A percentile compares a stretch with the other conserved stretches of the same genome.
Evolutionary conservation across 73 alveolate genomes (phyloP).

Genomic region (Tetrahymena malaccensis): DNA sequence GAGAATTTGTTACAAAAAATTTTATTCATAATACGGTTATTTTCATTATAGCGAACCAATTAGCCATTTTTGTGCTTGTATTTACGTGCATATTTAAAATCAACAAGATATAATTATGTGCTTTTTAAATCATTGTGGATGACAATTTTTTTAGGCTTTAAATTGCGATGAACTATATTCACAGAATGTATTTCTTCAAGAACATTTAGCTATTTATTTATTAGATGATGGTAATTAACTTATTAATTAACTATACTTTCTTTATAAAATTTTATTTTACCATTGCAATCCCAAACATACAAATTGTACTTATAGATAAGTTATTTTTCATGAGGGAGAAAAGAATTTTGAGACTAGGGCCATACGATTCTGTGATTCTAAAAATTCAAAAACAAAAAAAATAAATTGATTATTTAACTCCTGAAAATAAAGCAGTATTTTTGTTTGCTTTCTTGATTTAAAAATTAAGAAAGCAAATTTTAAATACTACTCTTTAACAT

Average conservation of each 20-base stretch:
- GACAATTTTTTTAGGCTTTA: not conserved
- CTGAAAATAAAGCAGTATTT: not conserved
- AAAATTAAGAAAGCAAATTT: not conserved
- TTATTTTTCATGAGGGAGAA: not conserved
- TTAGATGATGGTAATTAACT: not conserved
- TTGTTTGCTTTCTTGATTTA: not conserved
- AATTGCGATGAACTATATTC: not conserved
- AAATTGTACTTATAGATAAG: not conserved
- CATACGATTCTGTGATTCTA: not conserved
- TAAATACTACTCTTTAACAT: not conserved
- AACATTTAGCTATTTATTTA: not conserved
- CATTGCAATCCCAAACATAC: not conserved
- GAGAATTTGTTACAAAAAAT: not conserved
- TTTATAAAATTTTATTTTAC: not conserved
- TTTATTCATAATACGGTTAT: not conserved
- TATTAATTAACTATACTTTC: not conserved
- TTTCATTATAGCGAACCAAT: not conserved
- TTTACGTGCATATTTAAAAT: not conserved
- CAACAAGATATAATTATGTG: not conserved
- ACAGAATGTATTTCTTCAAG: not conserved
- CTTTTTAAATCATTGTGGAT: not conserved
- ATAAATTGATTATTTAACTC: not conserved
- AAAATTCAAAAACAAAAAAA: not conserved
- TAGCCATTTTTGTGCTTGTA: not conserved
- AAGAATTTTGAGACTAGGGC: not conserved